These are phyloP conservation scores for Boechera retrofracta DNA, from an alignment of 345 rosid genomes.

Conservation along the genomic window DNA sequence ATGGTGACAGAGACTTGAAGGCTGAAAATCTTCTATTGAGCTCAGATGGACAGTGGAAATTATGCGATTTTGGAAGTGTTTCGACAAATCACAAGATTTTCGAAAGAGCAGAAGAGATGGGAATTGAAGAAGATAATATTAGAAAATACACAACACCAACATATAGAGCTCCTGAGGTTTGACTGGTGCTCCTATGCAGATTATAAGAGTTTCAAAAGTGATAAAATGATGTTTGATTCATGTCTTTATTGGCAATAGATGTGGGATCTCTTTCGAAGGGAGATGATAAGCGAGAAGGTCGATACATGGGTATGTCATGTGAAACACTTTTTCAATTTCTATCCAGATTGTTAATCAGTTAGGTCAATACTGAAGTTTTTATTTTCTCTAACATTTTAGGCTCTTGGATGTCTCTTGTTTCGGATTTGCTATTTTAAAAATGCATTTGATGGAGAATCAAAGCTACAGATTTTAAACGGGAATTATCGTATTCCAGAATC, in stretches of 20 bases:
- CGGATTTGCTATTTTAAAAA: constrained; percentile 91
- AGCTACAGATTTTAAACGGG: constrained; percentile 91
- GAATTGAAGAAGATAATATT: constrained; percentile 97
- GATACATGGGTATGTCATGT: constrained; percentile 89
- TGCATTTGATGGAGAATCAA: constrained; percentile 99
- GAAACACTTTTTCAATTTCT: constrained; percentile 11
- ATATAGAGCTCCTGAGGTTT: constrained; percentile 99
- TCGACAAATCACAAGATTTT: constrained; percentile 92
- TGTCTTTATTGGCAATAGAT: constrained; percentile 63
- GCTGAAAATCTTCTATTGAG: constrained; percentile 90
- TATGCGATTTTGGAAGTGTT: constrained; percentile 96
- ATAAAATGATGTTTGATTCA: constrained; percentile 40
- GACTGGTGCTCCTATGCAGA: constrained; percentile 34
- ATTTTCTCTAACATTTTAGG: constrained; percentile 52
- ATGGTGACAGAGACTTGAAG: constrained; percentile 82
- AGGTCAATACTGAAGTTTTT: constrained; percentile 30
- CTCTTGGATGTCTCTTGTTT: constrained; percentile 96
- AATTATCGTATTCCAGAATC: constrained; percentile 87
- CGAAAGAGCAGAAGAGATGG: constrained; percentile 98
- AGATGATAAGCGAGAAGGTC: constrained; percentile 91
- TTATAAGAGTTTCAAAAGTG: constrained; percentile 38
- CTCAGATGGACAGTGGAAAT: constrained; percentile 81
- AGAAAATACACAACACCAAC: constrained; percentile 95
- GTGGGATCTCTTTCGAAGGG: constrained; percentile 96
- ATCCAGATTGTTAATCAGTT: neutral